These are phyloP conservation scores for Hypoxylon lenormandii DNA, from an alignment of 495 filamentous ascomycete species.

Conservation along the genomic window DNA sequence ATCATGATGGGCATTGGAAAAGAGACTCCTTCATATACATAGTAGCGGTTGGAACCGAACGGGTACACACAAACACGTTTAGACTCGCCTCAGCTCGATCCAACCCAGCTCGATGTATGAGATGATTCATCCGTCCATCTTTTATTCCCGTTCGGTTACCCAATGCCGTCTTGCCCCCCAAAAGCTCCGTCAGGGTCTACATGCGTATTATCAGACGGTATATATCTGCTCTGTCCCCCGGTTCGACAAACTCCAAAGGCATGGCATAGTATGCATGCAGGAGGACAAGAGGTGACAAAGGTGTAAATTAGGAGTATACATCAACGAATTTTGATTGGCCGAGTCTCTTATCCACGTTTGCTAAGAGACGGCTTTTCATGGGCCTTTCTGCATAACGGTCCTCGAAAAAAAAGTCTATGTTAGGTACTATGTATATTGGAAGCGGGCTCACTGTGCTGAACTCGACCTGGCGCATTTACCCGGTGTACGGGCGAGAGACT, in stretches of 20 bases:
- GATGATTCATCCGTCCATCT: slow-evolving; percentile 42
- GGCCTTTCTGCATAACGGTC: slow-evolving; percentile 12
- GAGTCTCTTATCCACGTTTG: slow-evolving; percentile 29
- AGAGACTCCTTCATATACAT: slow-evolving; percentile 9
- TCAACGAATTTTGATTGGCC: slow-evolving; percentile 36
- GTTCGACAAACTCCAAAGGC: slow-evolving; percentile 30
- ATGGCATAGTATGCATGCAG: slow-evolving; percentile 32
- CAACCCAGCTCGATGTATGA: slow-evolving; percentile 28
- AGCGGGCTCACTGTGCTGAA: background rate
- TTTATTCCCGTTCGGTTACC: slow-evolving; percentile 37
- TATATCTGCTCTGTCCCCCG: slow-evolving; percentile 36
- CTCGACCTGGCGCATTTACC: slow-evolving; percentile 34
- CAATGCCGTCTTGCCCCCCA: slow-evolving; percentile 35
- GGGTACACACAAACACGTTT: slow-evolving; percentile 20
- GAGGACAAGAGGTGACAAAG: slow-evolving; percentile 23
- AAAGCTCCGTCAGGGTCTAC: slow-evolving; percentile 15
- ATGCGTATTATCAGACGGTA: slow-evolving; percentile 33
- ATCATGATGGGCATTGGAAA: slow-evolving; percentile 6
- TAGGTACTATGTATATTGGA: too few species aligned
- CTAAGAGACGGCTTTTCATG: slow-evolving; percentile 27
- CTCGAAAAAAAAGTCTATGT: too few species aligned
- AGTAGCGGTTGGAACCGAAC: slow-evolving; percentile 13
- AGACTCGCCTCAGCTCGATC: slow-evolving; percentile 13
- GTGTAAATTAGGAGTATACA: slow-evolving; percentile 38
- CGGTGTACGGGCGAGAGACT: slow-evolving; percentile 15